Percentiles rank a stretch among this genome's conserved stretches.
phyloP scores from a whole-genome alignment of 1,284 basidiomycete species.

The Heterobasidion irregulare region DNA sequence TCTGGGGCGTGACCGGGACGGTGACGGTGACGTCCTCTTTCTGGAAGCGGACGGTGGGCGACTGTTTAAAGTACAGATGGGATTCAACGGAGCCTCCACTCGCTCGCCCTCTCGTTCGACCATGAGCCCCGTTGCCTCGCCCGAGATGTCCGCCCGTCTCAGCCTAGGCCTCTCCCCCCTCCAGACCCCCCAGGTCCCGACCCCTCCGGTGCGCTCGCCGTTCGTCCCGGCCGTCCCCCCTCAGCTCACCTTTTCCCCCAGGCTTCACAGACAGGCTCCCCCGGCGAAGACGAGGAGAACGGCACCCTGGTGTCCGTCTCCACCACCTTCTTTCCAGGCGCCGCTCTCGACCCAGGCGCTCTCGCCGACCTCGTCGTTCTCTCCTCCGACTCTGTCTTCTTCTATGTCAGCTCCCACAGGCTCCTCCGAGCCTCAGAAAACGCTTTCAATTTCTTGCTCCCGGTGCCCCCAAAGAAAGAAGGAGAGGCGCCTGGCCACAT shows the following conservation, averaged over 20 bases:
- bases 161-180: background rate
- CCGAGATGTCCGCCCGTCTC: background rate
- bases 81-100: too few relatives aligned
- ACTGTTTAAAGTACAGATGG: too few relatives aligned
- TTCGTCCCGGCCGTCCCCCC: background rate
- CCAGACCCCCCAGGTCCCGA: slow-evolving; percentile 7
- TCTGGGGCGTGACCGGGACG: too few relatives aligned
- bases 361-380: slow-evolving; percentile 53
- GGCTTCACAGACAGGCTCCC: slow-evolving; percentile 14
- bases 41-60: too few relatives aligned
- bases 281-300: slow-evolving; percentile 26
- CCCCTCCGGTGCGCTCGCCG: background rate
- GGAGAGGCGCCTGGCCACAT: slow-evolving; percentile 21
- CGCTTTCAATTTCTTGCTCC: slow-evolving; percentile 25
- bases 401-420: slow-evolving; percentile 30
- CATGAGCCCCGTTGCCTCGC: background rate
- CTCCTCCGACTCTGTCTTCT: slow-evolving; percentile 69
- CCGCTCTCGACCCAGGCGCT: slow-evolving; percentile 41
- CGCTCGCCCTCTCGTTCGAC: background rate
- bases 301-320: slow-evolving; percentile 61
- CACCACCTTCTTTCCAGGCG: slow-evolving; percentile 68
- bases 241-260: background rate
- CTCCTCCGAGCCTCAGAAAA: slow-evolving; percentile 28
- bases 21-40: too few relatives aligned
- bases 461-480: slow-evolving; percentile 7